Conservation (phyloP, 768 basidiomycete species). For the Leccinum fibrillosum region DNA sequence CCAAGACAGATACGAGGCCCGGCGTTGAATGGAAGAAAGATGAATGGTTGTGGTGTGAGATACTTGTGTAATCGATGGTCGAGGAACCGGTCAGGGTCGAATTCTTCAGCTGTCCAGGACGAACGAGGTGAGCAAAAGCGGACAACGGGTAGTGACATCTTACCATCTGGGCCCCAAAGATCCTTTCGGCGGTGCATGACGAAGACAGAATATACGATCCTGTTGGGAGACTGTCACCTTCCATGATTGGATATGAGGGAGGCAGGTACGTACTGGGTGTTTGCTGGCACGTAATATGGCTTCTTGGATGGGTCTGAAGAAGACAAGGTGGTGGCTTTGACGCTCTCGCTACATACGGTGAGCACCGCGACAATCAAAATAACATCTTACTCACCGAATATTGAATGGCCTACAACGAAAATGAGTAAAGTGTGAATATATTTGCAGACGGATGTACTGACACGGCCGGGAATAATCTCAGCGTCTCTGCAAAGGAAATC, state of each 20-base stretch:
- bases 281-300: constrained; percentile 35
- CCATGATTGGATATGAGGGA: background rate
- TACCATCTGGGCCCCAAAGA: constrained; percentile 72
- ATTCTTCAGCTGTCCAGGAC: constrained; percentile 48
- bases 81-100: constrained; percentile 71
- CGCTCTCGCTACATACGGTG: constrained; percentile 35
- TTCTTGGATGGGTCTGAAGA: constrained; percentile 22
- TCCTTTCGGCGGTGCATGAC: constrained; percentile 64
- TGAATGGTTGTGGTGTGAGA: constrained; percentile 60
- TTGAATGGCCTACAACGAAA: constrained; percentile 41
- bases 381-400: constrained; percentile 31
- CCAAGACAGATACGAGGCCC: constrained; percentile 57
- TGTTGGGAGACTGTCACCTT: constrained; percentile 13
- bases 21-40: constrained; percentile 67
- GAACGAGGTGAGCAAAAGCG: background rate
- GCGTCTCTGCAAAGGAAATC: constrained; percentile 37
- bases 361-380: background rate
- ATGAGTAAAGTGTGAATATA: background rate
- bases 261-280: constrained; percentile 32
- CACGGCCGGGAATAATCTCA: constrained; percentile 56
- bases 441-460: constrained; percentile 2
- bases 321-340: constrained; percentile 47
- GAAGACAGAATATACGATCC: constrained; percentile 53
- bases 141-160: background rate
- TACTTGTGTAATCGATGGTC: constrained; percentile 62